These are phyloP conservation scores for Fusarium robinianum DNA, from an alignment of 2,329 filamentous ascomycete species.

Conservation along the genomic window DNA sequence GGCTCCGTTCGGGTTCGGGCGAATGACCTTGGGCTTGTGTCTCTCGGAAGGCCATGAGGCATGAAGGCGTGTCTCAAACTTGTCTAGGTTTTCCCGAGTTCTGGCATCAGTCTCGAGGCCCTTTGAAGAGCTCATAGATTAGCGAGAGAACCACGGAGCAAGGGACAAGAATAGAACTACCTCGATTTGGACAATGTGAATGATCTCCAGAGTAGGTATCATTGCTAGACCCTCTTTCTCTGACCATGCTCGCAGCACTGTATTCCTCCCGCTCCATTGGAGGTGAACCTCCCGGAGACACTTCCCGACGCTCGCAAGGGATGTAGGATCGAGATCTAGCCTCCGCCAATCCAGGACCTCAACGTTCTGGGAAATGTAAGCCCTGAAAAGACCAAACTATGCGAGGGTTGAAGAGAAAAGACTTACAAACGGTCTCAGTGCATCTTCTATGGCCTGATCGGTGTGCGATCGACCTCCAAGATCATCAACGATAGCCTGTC, in stretches of 20 bases:
- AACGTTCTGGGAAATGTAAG: conserved; percentile 1
- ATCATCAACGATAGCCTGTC: conserved; percentile 13
- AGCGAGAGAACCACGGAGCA: neutral
- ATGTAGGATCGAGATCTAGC: conserved; percentile 2
- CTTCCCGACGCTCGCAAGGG: neutral
- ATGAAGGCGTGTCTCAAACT: conserved; percentile 1
- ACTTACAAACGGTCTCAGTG: conserved; percentile 9
- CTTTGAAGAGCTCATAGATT: neutral
- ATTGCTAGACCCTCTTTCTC: conserved; percentile 9
- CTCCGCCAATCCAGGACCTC: conserved; percentile 14
- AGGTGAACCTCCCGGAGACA: conserved; percentile 10
- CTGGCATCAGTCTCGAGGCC: conserved; percentile 5
- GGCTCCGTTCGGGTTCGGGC: neutral
- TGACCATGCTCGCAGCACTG: conserved; percentile 10
- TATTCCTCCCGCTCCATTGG: conserved; percentile 18
- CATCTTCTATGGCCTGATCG: conserved; percentile 12
- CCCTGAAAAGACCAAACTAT: no score
- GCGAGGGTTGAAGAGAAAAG: no score
- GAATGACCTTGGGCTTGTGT: conserved; percentile 1
- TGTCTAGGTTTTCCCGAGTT: conserved; percentile 3
- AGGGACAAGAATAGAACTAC: neutral
- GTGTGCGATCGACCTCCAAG: conserved; percentile 15
- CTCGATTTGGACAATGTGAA: conserved; percentile 8
- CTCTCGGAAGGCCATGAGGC: conserved; percentile 3
- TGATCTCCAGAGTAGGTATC: conserved; percentile 2